Evolutionary conservation across 345 rosid species (phyloP).

Genomic region (Lepidium didymum): DNA sequence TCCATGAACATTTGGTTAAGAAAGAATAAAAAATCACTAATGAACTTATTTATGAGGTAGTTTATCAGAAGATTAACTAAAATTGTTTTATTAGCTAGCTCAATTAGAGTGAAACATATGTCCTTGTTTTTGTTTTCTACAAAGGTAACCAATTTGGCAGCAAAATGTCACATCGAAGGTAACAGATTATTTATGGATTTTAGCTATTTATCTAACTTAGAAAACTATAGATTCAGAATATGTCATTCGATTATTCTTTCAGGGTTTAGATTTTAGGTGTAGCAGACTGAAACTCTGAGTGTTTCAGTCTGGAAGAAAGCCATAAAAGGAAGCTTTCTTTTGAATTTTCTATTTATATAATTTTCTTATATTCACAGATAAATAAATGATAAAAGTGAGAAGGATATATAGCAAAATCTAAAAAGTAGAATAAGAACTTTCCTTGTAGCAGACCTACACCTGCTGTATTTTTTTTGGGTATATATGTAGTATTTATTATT

Average conservation of each 20-base stretch:
- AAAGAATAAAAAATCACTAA: background rate
- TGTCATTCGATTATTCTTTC: slow-evolving; percentile 17
- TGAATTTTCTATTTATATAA: background rate
- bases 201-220: background rate
- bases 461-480: background rate
- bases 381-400: slow-evolving; percentile 5
- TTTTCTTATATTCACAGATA: background rate
- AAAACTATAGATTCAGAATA: background rate
- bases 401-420: slow-evolving; percentile 17
- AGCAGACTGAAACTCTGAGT: slow-evolving; percentile 27
- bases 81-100: background rate
- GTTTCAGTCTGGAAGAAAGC: slow-evolving; percentile 15
- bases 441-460: slow-evolving; percentile 24
- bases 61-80: background rate
- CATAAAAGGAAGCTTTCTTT: slow-evolving; percentile 13
- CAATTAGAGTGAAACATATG: background rate
- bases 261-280: background rate
- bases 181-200: slow-evolving; percentile 22
- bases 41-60: background rate
- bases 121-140: background rate
- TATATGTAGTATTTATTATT: slow-evolving; percentile 6
- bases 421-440: slow-evolving; percentile 29
- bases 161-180: slow-evolving; percentile 33
- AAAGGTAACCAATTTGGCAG: slow-evolving; percentile 24
- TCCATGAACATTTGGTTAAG: background rate